Base-by-base conservation (phyloP, 192 early-diverging fungal species). In the Gamsiella multidivaricata region DNA sequence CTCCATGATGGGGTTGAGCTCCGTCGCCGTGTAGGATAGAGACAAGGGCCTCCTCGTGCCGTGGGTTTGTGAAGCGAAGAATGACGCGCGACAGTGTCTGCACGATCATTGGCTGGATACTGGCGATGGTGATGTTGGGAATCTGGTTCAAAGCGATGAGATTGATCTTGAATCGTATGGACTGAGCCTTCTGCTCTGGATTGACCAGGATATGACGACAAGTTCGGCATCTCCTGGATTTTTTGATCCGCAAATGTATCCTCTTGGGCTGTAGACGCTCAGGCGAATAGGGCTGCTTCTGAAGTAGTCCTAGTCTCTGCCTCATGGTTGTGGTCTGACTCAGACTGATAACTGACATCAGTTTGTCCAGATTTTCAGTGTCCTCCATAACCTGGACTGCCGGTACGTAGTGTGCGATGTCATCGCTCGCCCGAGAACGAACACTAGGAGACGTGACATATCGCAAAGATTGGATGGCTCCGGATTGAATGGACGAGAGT, bases 161-260 rank as follows among this genome's bases (percentile, higher is more conserved):
- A 72, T 94, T 93, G 81, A 97, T 94, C 70, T 92, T 94, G 86
- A 96, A 97, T 54, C 89, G 83, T 1, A 91, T 93, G 7, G 88
- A 84, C 61, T 96, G 94, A 1, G 95, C 94, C 69, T 96, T 97
- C 72, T 91, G 90, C 61, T 97, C 95, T 0, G 97, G 95, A 70
- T 96, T 97, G 60, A 95, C 91, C 22, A 98, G 82, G 42, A 96
- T 91, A 71, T 96, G 91, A 37, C 93, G 89, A 84, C 97, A 98
- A 5, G 83, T 71, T 37, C 94, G 88, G 75, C 97, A 98, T 33
- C 94, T 88, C 37, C 95, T 94, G 0, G 92, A 84, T 26, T 91
- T 88, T 76, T 96, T 96, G 63, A 93, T 95, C 34, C 93, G 88
- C 34, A 98, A 85, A 49, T 92, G 91, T 41, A 97, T 88, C 15